Evolutionary conservation across 768 basidiomycete species (phyloP), one percentile per base, ranked within the genome.

Genomic region (Russula sp.): DNA sequence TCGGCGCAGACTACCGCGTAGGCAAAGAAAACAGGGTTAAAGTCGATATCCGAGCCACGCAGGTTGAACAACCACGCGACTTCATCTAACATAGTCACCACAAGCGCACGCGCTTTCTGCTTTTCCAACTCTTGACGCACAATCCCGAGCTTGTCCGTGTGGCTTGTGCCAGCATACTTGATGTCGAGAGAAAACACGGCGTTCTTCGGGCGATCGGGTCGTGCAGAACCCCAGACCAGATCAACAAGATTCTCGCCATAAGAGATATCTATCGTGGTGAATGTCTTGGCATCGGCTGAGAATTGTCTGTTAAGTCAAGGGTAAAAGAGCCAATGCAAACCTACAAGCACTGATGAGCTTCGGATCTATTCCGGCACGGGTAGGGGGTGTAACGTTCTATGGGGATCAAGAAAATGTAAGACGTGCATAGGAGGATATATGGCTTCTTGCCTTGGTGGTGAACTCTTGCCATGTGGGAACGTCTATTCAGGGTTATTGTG

Each of bases 51-150:
- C 2, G 86, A 83, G 1, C 94, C 95, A 66, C 96, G 87, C 36
- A 99, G 79, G 74, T 98, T 95, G 77, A 93, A 91, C 44, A 94
- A 72, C 94, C 94, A 98, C 0, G 93, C 94, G 56, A 96, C 85
- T 73, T 98, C 96, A 73, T 98, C 96, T 24, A 98, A 83, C 81
- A 89, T 86, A n/a, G 82, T 88, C 5, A 98, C 82, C 1, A 96
- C 86, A 48, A 91, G 74, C 1, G 89, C 93, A 67, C 86, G 82
- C n/a, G 76, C 77, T 24, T 84, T 82, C 70, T 84, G 80, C 77
- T 84, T 85, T 61, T 72, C 70, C 59, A 96, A 68, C 65, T 88
- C 86, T 62, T 85, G 81, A 38, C 92, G 80, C 6, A 93, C 75
- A 22, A 78, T 76, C 20, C 76, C 75, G 48, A 99, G 77, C 75